Evolutionary conservation across 495 filamentous ascomycete genomes (phyloP), one percentile per base, ranked within the genome.

Genomic region (Letharia lupina): DNA sequence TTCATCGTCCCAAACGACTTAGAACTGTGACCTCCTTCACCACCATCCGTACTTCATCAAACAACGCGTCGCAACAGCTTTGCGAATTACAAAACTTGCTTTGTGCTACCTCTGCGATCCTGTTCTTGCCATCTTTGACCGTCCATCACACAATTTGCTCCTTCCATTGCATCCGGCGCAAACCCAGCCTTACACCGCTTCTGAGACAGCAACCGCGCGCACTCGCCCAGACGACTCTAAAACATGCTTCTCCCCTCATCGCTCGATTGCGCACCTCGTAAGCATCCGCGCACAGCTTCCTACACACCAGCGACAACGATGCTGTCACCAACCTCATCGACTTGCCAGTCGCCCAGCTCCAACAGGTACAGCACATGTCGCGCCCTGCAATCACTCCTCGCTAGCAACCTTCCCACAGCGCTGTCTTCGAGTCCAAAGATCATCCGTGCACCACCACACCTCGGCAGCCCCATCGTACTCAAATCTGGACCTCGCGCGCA

Each of bases 161-260:
- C 41, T 6, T 23, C 9, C 61, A 61, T 41, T 50, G 9, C 54
- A 41, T 35, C 68, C 68, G 68, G 68, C 68, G 68, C 68, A 68
- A 65, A 60, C 16, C 16, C 28, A 54, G 56, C 60, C 56, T 39
- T 39, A 65, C 52, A 67, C 52, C 65, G n/a, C 13, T 23, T 33
- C 28, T 57, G 16, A 61, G 39, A 39, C 68, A 63, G 44, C 59
- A 23, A 54, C 54, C 42, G 20, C 28, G 35, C 31, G 7, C 16
- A 39, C 45, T 48, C 13, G n/a, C 42, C 31, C 40, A 60, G 42
- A 31, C 47, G 33, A 47, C 28, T n/a, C 39, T 44, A 54, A 33
- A 54, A 61, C 58, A 90, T 91, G 89, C 73, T 91, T 61, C 84
- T 90, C 68, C 88, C 87, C 59, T 90, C 87, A 16, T 87, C 88